Percentiles rank a stretch among this genome's conserved stretches.
phyloP scores from a whole-genome alignment of 495 filamentous ascomycete genomes.

The Acidiella bohemica region DNA sequence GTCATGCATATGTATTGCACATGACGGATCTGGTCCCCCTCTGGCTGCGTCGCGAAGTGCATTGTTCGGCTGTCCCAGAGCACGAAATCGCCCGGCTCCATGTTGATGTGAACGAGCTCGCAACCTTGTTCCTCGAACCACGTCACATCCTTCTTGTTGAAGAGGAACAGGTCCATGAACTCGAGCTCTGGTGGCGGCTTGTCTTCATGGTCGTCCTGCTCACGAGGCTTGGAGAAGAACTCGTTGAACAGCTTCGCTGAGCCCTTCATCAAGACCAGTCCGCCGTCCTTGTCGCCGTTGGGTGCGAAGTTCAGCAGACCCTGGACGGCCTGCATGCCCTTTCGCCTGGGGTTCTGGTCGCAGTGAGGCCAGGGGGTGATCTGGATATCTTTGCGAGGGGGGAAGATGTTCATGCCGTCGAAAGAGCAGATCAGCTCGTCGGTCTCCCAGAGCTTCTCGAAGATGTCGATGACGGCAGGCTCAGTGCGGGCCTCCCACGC shows the following conservation, averaged over 20 bases:
- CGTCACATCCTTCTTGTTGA: slow-evolving; percentile 28
- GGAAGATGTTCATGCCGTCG: slow-evolving; percentile 28
- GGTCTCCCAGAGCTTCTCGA: slow-evolving; percentile 32
- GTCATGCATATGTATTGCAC: slow-evolving; percentile 35
- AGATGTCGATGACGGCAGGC: slow-evolving; percentile 28
- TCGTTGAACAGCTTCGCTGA: slow-evolving; percentile 28
- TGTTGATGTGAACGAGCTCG: slow-evolving; percentile 28
- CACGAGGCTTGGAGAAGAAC: slow-evolving; percentile 27
- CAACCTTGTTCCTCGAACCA: slow-evolving; percentile 33
- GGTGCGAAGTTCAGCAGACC: slow-evolving; percentile 34
- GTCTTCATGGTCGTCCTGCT: slow-evolving; percentile 26
- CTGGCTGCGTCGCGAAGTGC: slow-evolving; percentile 29
- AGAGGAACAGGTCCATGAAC: slow-evolving; percentile 30
- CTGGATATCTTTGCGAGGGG: not conserved
- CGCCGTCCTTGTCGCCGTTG: slow-evolving; percentile 32
- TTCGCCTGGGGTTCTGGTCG: slow-evolving; percentile 33
- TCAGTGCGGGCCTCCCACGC: slow-evolving; percentile 36
- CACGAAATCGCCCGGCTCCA: slow-evolving; percentile 33
- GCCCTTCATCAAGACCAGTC: slow-evolving; percentile 32
- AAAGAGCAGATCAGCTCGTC: slow-evolving; percentile 30
- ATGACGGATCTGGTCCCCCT: slow-evolving; percentile 31
- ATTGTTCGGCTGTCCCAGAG: slow-evolving; percentile 33
- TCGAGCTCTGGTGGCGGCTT: slow-evolving; percentile 26
- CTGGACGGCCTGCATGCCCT: slow-evolving; percentile 35
- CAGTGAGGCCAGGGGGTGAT: slow-evolving; percentile 35